Base-by-base conservation (phyloP, 352 stramenopile genomes). In the Globisporangium heterothallicum region DNA sequence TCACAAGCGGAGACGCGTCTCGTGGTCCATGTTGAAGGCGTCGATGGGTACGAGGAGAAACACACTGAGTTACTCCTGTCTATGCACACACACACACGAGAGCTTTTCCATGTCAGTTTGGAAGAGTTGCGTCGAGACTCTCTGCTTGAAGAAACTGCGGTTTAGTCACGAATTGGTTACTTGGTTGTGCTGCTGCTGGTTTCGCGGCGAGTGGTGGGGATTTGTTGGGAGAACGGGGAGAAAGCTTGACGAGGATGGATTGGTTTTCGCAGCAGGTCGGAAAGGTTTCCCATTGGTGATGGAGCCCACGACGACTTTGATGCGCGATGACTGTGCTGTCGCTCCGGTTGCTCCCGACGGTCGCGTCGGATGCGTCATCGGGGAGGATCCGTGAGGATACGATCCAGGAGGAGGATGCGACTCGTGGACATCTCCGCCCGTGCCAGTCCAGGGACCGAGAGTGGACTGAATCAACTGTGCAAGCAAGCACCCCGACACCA, bases 1-100 rank as follows among this genome's bases (percentile, higher is more conserved):
- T 42, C 2, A 70, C 59, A 9, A 82, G 60, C 26, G 68, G 58
- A n/a, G 70, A 69, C 8, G 70, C 70, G 19, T 78, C 63, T 40
- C 53, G 26, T 7, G 24, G 41, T 2, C 53, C 25, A 3, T 30
- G 32, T 36, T 44, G 42, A 42, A 53, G 30, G 18, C 36, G 27
- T 16, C 26, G 6, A 38, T 58, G 24, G 12, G n/a, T n/a, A n/a
- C n/a, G n/a, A n/a, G n/a, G n/a, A n/a, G n/a, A n/a, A n/a, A n/a
- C n/a, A n/a, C n/a, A n/a, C n/a, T n/a, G n/a, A n/a, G n/a, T n/a
- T n/a, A n/a, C n/a, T n/a, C 8, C 1, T 42, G 48, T 6, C 27
- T 50, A 5, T 41, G 18, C 25, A 40, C 16, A 36, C 24, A 24
- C 35, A 12, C 25, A 32, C 8, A 34, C 10, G 19, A 21, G 43